A percentile compares a stretch with the other conserved stretches of the same genome.
Evolutionary conservation across 1,284 basidiomycete genomes (phyloP).

Genomic region (Cutaneotrichosporon sp.): DNA sequence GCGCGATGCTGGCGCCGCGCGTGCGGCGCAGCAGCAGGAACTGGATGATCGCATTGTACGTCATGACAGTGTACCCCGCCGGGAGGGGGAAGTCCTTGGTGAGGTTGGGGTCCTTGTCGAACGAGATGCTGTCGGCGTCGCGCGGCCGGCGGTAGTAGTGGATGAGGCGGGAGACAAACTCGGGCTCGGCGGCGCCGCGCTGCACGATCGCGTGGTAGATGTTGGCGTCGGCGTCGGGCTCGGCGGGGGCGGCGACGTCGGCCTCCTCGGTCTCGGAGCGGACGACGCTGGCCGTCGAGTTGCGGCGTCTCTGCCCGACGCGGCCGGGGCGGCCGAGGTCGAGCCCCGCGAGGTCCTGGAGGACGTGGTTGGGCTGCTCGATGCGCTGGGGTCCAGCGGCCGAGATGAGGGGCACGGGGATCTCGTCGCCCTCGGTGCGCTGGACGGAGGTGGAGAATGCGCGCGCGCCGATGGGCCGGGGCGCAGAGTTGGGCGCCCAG

Average conservation of each 20-base stretch:
- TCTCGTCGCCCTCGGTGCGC: conserved; percentile 3
- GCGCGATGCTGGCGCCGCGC: conserved; percentile 61
- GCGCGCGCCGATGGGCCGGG: conserved; percentile 26
- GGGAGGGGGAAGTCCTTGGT: conserved; percentile 34
- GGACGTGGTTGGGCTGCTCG: conserved; percentile 37
- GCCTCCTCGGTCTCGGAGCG: conserved; percentile 8
- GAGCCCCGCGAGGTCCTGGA: conserved; percentile 48
- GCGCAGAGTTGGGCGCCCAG: conserved; percentile 21
- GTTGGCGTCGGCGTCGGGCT: not conserved
- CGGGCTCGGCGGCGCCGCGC: conserved; percentile 3
- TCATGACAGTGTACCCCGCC: conserved; percentile 38
- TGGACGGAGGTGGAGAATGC: conserved; percentile 31
- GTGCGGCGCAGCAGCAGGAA: conserved; percentile 60
- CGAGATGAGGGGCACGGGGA: conserved; percentile 13
- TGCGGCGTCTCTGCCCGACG: conserved; percentile 30
- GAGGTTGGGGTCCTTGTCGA: conserved; percentile 23
- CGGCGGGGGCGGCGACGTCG: conserved; percentile 12
- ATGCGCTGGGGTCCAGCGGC: conserved; percentile 23
- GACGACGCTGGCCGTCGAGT: conserved; percentile 35
- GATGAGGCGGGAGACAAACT: conserved; percentile 22
- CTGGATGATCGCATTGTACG: conserved; percentile 69
- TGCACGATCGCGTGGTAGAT: conserved; percentile 5
- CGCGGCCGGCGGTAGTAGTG: conserved; percentile 34
- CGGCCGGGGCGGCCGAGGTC: conserved; percentile 32
- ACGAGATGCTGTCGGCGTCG: not conserved